Conservation (phyloP, 176 grass and related monocot genomes). For the Triticum turgidum region DNA sequence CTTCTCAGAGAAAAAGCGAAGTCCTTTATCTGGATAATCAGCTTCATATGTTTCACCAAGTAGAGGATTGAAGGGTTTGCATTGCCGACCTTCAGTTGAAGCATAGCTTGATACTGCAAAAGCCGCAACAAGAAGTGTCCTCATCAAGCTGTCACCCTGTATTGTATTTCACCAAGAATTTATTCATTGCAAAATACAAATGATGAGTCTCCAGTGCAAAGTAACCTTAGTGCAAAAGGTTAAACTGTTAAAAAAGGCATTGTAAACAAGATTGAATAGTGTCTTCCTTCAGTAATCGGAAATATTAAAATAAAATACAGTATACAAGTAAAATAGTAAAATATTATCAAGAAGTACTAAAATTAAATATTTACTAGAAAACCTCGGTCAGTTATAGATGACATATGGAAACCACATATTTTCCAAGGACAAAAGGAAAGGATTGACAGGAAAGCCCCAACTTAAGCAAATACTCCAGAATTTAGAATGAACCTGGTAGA, state of each 20-base stretch:
- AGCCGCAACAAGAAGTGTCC: conserved; percentile 79
- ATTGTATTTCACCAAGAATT: conserved; percentile 26
- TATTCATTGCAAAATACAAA: neutral
- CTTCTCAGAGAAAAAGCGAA: conserved; percentile 97
- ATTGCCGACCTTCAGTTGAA: conserved; percentile 95
- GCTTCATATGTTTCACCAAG: conserved; percentile 99
- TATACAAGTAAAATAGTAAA: neutral
- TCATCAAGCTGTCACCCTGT: conserved; percentile 93
- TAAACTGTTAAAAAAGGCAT: neutral
- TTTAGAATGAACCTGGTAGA: neutral
- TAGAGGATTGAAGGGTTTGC: conserved; percentile 97
- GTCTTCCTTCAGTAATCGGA: neutral
- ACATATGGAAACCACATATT: neutral
- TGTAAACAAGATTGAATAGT: neutral
- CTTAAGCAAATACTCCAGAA: neutral
- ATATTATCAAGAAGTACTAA: neutral
- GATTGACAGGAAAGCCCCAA: neutral
- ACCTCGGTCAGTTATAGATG: neutral
- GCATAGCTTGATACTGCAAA: conserved; percentile 98
- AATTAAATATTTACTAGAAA: neutral
- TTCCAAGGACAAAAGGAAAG: neutral
- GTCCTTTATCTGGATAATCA: conserved; percentile 94
- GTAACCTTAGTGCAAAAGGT: neutral
- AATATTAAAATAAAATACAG: neutral
- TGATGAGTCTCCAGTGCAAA: neutral